Conservation (phyloP, 2,329 filamentous ascomycete genomes). For the Ophiosphaerella herpotricha region DNA sequence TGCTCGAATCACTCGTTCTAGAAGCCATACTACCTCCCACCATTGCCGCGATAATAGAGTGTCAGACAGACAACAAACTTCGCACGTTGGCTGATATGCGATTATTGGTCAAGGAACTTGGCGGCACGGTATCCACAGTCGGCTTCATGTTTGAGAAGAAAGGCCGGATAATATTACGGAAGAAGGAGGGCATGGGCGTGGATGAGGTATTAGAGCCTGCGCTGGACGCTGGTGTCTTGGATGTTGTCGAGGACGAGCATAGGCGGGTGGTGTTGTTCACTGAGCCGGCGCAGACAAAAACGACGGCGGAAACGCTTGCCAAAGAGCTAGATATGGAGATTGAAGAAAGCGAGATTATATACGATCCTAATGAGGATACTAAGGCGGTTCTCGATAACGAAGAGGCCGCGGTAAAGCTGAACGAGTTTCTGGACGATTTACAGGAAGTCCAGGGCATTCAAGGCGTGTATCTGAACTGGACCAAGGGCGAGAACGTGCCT, state of each 20-base stretch:
- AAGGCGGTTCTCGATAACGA: slow-evolving; percentile 65
- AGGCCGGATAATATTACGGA: slow-evolving; percentile 73
- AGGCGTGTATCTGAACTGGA: slow-evolving; percentile 74
- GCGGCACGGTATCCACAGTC: slow-evolving; percentile 73
- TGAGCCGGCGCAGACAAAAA: slow-evolving; percentile 66
- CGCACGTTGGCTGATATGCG: slow-evolving; percentile 76
- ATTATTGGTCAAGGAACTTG: slow-evolving; percentile 69
- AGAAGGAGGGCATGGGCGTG: slow-evolving; percentile 59
- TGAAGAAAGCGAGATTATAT: slow-evolving; percentile 78
- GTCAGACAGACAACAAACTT: slow-evolving; percentile 80
- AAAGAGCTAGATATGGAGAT: slow-evolving; percentile 69
- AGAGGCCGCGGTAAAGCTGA: slow-evolving; percentile 61
- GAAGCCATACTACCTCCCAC: slow-evolving; percentile 80
- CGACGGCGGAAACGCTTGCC: slow-evolving; percentile 67
- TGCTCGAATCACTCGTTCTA: slow-evolving; percentile 76
- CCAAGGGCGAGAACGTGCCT: slow-evolving; percentile 44
- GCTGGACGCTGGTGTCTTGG: slow-evolving; percentile 81
- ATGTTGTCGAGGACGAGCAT: slow-evolving; percentile 70
- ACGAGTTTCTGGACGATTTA: slow-evolving; percentile 62
- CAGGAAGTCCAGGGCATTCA: slow-evolving; percentile 78
- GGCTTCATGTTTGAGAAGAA: slow-evolving; percentile 84
- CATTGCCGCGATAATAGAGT: slow-evolving; percentile 78
- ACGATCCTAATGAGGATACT: slow-evolving; percentile 81
- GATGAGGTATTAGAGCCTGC: slow-evolving; percentile 79
- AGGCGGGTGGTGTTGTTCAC: slow-evolving; percentile 74